Evolutionary conservation across 1,284 basidiomycete genomes (phyloP), one percentile per base, ranked within the genome.

Genomic region (Porodaedalea pini): DNA sequence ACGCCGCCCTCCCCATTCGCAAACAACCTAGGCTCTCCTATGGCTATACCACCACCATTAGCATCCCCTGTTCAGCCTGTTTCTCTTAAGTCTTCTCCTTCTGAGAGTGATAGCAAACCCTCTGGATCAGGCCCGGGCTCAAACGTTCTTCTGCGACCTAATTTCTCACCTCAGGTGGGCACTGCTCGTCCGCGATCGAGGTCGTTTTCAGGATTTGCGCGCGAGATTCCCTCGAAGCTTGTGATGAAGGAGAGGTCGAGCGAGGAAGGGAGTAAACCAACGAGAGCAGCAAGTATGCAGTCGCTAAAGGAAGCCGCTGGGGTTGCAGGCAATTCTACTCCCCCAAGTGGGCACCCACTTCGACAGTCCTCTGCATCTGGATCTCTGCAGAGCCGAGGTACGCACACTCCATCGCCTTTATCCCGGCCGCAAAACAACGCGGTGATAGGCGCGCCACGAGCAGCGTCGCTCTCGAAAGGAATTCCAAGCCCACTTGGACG

Each of bases 121-220:
- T 13, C 44, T 4, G 34, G n/a, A 23, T 45, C 44, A 10, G 64
- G 58, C 52, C n/a, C 27, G 23, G 41, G 39, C 41, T 47, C 54
- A 36, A 67, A 62, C 8, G 69, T 69, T 1, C 79, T 86, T 23
- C 81, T 78, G 1, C 68, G 85, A 31, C 72, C 82, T 2, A 83
- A 85, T 55, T 88, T 89, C 63, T 76, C 80, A 53, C 86, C 87
- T 0, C 76, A 78, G 58, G 74, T 73, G 3, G 73, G 75, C 4
- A 73, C 73, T 5, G 64, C 73, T 8, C 71, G 88, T 5, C 88
- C 86, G 1, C 73, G 88, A 19, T 90, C 87, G 19, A 72, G 86
- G 63, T 89, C 86, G 58, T 90, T 90, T 65, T 90, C 87, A 21
- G 83, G 79, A 1, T 84, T 88, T 66, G 79, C 54, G 17, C 56